phyloP scores from a whole-genome alignment of 2,329 filamentous ascomycete species.

The Fusarium floridanum region DNA sequence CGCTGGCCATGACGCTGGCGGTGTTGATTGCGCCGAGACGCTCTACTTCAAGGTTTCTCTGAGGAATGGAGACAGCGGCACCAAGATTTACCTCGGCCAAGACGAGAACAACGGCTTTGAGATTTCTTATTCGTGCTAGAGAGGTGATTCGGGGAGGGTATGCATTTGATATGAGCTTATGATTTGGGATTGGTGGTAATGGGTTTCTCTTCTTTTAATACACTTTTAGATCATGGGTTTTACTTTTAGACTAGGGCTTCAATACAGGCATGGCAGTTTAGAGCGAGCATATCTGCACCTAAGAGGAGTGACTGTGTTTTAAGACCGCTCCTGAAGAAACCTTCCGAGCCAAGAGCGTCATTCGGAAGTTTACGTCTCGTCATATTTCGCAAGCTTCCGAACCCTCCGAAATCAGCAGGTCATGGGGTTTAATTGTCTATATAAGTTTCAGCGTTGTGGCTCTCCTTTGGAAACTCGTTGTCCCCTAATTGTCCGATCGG shows the following conservation, averaged over 20 bases:
- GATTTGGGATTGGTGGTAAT: not conserved
- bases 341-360: not conserved
- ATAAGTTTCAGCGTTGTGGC: not conserved
- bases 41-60: conserved; percentile 46
- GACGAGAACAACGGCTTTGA: conserved; percentile 45
- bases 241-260: not conserved
- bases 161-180: not conserved
- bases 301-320: not conserved
- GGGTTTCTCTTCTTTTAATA: not conserved
- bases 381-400: not conserved
- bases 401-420: not conserved
- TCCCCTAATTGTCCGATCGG: too few relatives aligned
- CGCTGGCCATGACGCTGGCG: conserved; percentile 36
- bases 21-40: conserved; percentile 44
- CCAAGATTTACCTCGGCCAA: conserved; percentile 48
- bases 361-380: not conserved
- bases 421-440: not conserved
- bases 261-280: not conserved
- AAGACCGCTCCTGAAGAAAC: not conserved
- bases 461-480: too few relatives aligned
- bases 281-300: not conserved
- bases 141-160: not conserved
- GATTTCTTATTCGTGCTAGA: not conserved
- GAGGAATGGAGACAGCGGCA: conserved; percentile 33
- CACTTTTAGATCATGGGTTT: not conserved